Conservation (phyloP, 192 early-diverging fungal genomes). For the Diversispora epigaea region DNA sequence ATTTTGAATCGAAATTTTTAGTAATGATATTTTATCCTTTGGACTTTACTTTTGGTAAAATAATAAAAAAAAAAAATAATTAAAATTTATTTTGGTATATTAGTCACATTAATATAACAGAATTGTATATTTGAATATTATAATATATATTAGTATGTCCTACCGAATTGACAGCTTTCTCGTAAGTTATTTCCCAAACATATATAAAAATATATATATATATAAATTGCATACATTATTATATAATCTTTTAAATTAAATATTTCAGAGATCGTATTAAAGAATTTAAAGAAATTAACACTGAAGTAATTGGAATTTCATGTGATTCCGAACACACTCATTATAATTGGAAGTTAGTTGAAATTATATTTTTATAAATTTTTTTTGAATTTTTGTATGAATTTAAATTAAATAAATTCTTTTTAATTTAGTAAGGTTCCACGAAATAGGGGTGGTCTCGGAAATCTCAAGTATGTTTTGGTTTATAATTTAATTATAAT, state of each 20-base stretch:
- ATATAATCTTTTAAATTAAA: not conserved
- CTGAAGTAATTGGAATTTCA: conserved; percentile 66
- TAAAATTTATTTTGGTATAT: not conserved
- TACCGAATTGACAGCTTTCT: conserved; percentile 87
- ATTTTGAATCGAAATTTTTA: conserved; percentile 50
- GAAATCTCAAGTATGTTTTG: conserved; percentile 59
- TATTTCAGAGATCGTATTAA: conserved; percentile 65
- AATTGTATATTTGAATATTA: not conserved
- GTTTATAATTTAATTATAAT: not conserved
- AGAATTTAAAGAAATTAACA: conserved; percentile 73
- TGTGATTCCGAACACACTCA: conserved; percentile 71
- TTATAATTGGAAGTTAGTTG: conserved; percentile 63
- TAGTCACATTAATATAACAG: not conserved
- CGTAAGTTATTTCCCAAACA: conserved; percentile 1
- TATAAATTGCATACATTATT: not conserved
- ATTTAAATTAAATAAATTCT: not conserved
- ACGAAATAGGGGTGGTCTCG: conserved; percentile 82
- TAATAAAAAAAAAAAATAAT: not conserved
- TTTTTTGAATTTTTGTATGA: not conserved
- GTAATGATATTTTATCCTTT: conserved; percentile 77
- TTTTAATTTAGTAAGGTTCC: conserved; percentile 54
- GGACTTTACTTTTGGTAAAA: conserved; percentile 57
- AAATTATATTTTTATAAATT: not conserved
- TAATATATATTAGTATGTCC: conserved; percentile 65
- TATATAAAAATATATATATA: not conserved